Evolutionary conservation across 1,284 basidiomycete species (phyloP).

Genomic region (Ceratobasidium sp.): DNA sequence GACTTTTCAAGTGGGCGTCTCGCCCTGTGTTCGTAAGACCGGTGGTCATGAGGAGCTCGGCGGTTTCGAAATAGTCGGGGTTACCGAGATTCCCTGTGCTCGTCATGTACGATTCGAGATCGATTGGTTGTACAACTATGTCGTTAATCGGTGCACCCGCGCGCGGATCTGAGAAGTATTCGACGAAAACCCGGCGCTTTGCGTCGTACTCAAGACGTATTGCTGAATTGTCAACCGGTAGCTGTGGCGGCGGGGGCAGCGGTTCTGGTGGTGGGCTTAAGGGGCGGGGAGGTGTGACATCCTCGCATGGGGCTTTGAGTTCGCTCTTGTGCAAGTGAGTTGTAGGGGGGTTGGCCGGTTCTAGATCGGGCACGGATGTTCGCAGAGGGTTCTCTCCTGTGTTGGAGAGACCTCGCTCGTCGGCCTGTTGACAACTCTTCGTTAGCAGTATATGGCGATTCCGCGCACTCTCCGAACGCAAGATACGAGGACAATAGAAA

Average conservation of each 20-base stretch:
- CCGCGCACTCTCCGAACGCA: neutral
- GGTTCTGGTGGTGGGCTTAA: neutral
- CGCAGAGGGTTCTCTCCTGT: neutral
- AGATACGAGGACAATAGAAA: neutral
- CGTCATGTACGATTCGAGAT: conserved; percentile 22
- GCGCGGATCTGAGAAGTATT: neutral
- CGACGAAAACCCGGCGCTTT: conserved; percentile 11
- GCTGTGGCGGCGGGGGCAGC: neutral
- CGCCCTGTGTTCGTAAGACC: neutral
- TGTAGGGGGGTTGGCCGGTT: no score
- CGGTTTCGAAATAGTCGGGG: neutral
- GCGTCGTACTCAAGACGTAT: neutral
- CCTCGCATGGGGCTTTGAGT: no score
- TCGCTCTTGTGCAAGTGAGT: no score
- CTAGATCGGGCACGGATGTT: no score
- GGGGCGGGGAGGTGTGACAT: neutral
- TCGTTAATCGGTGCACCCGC: conserved; percentile 27
- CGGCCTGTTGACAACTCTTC: neutral
- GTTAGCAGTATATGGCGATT: neutral
- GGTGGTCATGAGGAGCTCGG: conserved; percentile 31
- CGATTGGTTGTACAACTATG: neutral
- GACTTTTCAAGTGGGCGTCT: conserved; percentile 22
- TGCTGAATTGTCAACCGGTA: neutral
- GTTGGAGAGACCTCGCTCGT: neutral
- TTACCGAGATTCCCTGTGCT: conserved; percentile 11